phyloP scores from a whole-genome alignment of 441 rosid genomes.

The Eruca vesicaria region DNA sequence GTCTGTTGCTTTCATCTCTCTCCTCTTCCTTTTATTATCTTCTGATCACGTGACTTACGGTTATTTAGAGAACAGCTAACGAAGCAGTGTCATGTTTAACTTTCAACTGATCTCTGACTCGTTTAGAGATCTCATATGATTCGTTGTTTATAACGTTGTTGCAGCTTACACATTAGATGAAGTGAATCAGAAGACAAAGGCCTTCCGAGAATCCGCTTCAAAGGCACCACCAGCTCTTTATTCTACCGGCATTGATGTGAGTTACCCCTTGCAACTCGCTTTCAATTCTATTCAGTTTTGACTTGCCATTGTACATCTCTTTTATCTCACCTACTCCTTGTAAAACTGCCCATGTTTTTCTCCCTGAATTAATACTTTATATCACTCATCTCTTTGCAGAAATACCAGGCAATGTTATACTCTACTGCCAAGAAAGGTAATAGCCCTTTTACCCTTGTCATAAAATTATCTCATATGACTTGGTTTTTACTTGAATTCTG shows the following conservation, averaged over 20 bases:
- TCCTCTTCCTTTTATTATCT: too few relatives aligned
- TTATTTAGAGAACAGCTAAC: too few relatives aligned
- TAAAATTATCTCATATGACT: too few relatives aligned
- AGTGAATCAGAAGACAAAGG: constrained; percentile 64
- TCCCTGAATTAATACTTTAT: too few relatives aligned
- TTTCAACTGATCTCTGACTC: too few relatives aligned
- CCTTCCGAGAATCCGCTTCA: constrained; percentile 57
- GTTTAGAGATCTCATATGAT: too few relatives aligned
- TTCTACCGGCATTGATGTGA: constrained; percentile 59
- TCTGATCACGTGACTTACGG: too few relatives aligned
- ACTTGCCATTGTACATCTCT: not conserved
- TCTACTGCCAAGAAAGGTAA: constrained; percentile 40
- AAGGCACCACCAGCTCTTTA: constrained; percentile 34
- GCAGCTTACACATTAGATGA: constrained; percentile 74
- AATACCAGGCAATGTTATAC: constrained; percentile 48
- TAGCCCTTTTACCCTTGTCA: too few relatives aligned
- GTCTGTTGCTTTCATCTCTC: too few relatives aligned
- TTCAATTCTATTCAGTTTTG: not conserved
- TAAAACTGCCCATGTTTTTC: not conserved
- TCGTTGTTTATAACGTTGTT: too few relatives aligned
- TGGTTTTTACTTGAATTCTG: not conserved
- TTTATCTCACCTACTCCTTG: too few relatives aligned
- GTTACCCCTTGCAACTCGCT: not conserved
- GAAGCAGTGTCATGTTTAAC: too few relatives aligned
- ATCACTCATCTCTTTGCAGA: constrained; percentile 45